Percentiles rank a stretch among this genome's conserved stretches.
Conservation (phyloP, 176 grass and related monocot species). For the Paspalum notatum region DNA sequence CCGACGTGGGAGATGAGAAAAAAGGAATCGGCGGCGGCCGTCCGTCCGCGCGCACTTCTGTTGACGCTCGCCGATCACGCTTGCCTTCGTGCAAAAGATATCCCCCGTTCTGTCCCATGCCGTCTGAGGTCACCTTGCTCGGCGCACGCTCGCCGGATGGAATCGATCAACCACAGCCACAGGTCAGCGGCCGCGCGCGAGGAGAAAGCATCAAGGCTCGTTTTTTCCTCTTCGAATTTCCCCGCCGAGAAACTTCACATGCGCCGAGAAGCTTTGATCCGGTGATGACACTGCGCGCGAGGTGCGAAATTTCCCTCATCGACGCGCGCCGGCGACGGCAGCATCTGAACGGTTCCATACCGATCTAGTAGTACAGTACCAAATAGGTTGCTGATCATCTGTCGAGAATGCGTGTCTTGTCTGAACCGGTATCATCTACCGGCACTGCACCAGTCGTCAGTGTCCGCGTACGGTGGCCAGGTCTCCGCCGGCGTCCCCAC, state of each 20-base stretch:
- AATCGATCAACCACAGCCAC: not conserved
- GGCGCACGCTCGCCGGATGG: conserved; percentile 35
- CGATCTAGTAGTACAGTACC: too few relatives aligned
- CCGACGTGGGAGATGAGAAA: conserved; percentile 13
- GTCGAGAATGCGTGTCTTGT: not conserved
- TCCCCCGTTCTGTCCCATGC: not conserved
- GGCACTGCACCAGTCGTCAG: too few relatives aligned
- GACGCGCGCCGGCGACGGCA: not conserved
- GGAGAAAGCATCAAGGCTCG: not conserved
- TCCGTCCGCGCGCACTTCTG: not conserved
- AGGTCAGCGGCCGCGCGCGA: not conserved
- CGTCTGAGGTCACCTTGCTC: not conserved
- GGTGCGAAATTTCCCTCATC: not conserved
- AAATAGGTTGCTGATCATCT: not conserved
- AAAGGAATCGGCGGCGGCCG: conserved; percentile 24
- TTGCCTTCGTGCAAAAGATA: not conserved
- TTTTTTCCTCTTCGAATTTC: not conserved
- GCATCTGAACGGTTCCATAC: not conserved
- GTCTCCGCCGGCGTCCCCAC: too few relatives aligned
- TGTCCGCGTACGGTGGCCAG: too few relatives aligned
- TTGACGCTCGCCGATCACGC: not conserved
- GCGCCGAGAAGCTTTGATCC: too few relatives aligned
- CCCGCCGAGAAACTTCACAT: not conserved
- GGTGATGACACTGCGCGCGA: not conserved
- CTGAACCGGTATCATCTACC: too few relatives aligned